Conservation (phyloP, 345 rosid species). For the Ceriops decandra region DNA sequence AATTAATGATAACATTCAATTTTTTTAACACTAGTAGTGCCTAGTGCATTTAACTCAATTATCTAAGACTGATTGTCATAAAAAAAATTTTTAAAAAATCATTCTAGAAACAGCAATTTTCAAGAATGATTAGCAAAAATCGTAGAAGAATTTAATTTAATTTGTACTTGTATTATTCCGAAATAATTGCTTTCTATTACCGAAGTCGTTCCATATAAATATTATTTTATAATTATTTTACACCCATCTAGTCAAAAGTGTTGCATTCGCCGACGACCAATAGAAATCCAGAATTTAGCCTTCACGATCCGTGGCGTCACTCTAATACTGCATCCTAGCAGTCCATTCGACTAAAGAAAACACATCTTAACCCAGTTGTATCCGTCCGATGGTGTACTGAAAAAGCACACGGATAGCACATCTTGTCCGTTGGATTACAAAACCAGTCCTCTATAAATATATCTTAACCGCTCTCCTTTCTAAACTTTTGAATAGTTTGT, state of each 20-base stretch:
- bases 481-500: not conserved
- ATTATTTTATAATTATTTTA: too few relatives aligned
- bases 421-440: constrained; percentile 33
- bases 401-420: constrained; percentile 53
- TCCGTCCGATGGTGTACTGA: constrained; percentile 41
- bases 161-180: too few relatives aligned
- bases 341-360: constrained; percentile 36
- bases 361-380: constrained; percentile 36
- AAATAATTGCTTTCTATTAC: too few relatives aligned
- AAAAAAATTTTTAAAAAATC: too few relatives aligned
- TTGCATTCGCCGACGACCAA: constrained; percentile 16
- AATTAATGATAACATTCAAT: not conserved
- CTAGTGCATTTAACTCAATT: not conserved
- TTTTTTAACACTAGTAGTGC: too few relatives aligned
- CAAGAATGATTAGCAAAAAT: too few relatives aligned
- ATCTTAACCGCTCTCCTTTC: accelerated
- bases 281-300: constrained; percentile 8
- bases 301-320: constrained; percentile 42
- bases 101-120: too few relatives aligned
- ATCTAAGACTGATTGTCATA: not conserved
- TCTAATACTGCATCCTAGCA: constrained; percentile 32
- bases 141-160: too few relatives aligned
- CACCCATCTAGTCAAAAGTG: not conserved
- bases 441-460: constrained; percentile 12
- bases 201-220: too few relatives aligned